These are phyloP conservation scores for Linum tenue DNA, from an alignment of 345 rosid genomes.

Conservation along the genomic window DNA sequence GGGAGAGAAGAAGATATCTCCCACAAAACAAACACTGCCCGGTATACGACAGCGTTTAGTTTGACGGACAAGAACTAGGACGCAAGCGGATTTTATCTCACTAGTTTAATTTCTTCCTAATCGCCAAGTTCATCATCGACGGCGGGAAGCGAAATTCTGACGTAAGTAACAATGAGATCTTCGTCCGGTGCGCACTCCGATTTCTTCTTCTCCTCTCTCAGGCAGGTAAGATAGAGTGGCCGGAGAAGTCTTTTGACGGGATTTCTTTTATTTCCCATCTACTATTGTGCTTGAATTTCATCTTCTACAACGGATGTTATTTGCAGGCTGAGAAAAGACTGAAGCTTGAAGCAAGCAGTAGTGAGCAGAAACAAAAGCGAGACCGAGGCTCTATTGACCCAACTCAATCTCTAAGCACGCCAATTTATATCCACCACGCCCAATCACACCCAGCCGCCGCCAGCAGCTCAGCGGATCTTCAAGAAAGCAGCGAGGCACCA, in stretches of 20 bases:
- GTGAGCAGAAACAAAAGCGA: constrained; percentile 1
- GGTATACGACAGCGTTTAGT: too few species aligned
- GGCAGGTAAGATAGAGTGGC: constrained; percentile 17
- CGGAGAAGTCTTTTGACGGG: background rate
- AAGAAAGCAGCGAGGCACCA: constrained; percentile 40
- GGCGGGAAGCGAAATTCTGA: background rate
- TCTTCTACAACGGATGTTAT: background rate
- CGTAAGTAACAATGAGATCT: constrained; percentile 16
- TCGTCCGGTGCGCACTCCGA: constrained; percentile 21
- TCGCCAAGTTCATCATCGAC: background rate
- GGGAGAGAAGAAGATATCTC: too few species aligned
- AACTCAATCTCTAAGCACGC: constrained; percentile 29
- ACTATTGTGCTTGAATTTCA: too few species aligned
- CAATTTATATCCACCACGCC: constrained; percentile 24
- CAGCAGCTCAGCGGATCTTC: constrained; percentile 10
- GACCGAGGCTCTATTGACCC: constrained; percentile 5
- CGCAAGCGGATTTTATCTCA: too few species aligned
- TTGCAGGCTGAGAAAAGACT: constrained; percentile 41
- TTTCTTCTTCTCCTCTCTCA: constrained; percentile 44
- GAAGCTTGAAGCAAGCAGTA: constrained; percentile 23
- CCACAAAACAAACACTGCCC: too few species aligned
- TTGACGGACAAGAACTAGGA: too few species aligned
- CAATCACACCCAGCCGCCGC: background rate
- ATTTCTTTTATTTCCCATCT: background rate
- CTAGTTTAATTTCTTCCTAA: background rate